A percentile compares a stretch with the other conserved stretches of the same genome.
These are phyloP conservation scores for Mortierella sp. DNA, from an alignment of 371 early-diverging fungal species.

Conservation along the genomic window DNA sequence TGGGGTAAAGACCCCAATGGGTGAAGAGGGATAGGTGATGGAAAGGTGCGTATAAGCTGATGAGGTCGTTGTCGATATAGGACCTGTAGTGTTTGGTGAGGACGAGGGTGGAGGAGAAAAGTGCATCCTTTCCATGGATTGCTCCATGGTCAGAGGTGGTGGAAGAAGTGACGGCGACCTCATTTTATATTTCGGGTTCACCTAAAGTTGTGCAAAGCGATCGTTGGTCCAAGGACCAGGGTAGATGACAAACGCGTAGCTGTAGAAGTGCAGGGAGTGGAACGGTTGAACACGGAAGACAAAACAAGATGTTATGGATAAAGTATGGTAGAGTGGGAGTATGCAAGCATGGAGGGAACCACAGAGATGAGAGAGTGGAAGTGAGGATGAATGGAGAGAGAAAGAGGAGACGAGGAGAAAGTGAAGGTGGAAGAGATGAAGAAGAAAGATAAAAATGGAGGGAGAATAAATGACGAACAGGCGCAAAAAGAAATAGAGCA, in stretches of 20 bases:
- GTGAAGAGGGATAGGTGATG: constrained; percentile 9
- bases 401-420: not conserved
- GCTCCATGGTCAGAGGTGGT: constrained; percentile 20
- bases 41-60: constrained; percentile 11
- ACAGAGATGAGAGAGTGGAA: not conserved
- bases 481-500: not conserved
- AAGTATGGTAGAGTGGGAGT: too few species aligned
- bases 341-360: too few species aligned
- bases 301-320: too few species aligned
- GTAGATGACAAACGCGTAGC: too few species aligned
- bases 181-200: too few species aligned
- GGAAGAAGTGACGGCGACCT: not conserved
- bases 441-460: not conserved
- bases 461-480: not conserved
- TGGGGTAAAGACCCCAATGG: not conserved
- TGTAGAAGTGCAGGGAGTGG: not conserved
- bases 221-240: too few species aligned
- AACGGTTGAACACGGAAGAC: not conserved
- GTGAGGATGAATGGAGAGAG: not conserved
- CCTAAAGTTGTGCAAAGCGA: too few species aligned
- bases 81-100: constrained; percentile 16
- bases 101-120: constrained; percentile 5
- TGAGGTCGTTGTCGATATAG: not conserved
- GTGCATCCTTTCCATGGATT: constrained; percentile 42
- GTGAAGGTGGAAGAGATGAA: not conserved